Conservation (phyloP, 805 yeast species). For the Ogataea allantospora region DNA sequence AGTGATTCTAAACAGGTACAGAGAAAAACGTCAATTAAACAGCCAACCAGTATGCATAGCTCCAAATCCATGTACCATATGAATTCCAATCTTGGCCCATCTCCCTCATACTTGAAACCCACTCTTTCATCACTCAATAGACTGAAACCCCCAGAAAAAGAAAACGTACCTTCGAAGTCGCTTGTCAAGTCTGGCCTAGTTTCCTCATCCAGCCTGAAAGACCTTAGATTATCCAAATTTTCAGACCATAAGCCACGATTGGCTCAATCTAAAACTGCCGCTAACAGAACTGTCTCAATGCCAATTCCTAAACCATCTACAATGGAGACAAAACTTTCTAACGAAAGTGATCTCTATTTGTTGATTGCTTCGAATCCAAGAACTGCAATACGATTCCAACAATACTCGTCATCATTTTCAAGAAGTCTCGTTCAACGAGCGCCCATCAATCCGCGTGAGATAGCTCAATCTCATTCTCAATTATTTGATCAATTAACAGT, state of each 20-base stretch:
- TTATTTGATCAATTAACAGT: constrained; percentile 37
- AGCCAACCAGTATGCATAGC: constrained; percentile 9
- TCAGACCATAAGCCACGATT: constrained; percentile 10
- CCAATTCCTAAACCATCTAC: constrained; percentile 1
- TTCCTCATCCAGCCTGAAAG: constrained; percentile 7
- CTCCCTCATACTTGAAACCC: constrained; percentile 24
- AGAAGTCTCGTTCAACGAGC: neutral
- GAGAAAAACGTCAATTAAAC: constrained; percentile 3
- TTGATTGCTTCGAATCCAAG: constrained; percentile 8
- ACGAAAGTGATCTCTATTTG: constrained; percentile 11
- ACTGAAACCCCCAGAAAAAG: constrained; percentile 16
- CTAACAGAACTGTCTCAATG: constrained; percentile 2
- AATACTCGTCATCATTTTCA: constrained; percentile 4
- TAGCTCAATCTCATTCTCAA: constrained; percentile 21
- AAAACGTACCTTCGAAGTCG: constrained; percentile 13
- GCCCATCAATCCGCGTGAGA: constrained; percentile 15
- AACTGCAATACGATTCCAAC: constrained; percentile 9
- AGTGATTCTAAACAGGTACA: constrained; percentile 14
- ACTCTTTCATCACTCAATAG: constrained; percentile 20
- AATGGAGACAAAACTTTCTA: constrained; percentile 3
- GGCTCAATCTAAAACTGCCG: neutral
- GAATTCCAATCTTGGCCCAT: constrained; percentile 2
- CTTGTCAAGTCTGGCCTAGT: constrained; percentile 6
- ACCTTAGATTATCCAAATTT: constrained; percentile 2
- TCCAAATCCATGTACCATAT: constrained; percentile 15